These are phyloP conservation scores for Phialemoniopsis sp. DNA, from an alignment of 2,329 filamentous ascomycete genomes.

Conservation along the genomic window DNA sequence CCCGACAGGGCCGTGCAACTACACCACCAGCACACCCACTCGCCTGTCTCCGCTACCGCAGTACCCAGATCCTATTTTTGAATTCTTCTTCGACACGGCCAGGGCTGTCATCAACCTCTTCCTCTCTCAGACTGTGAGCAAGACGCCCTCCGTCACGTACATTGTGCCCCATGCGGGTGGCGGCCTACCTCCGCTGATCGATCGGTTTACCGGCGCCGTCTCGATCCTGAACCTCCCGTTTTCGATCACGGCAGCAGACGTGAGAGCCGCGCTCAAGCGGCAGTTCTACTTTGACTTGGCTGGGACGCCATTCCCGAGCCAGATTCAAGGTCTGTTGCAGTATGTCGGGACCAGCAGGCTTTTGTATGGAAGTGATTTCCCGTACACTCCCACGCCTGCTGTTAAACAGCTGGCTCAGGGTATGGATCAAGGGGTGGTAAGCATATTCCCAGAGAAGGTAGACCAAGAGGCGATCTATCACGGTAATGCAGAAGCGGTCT, in stretches of 20 bases:
- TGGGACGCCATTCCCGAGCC: no score
- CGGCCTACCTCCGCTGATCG: slow-evolving; percentile 33
- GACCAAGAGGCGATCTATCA: no score
- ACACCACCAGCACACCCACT: slow-evolving; percentile 4
- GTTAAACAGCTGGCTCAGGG: no score
- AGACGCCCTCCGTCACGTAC: slow-evolving; percentile 39
- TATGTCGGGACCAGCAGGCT: not conserved
- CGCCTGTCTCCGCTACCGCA: slow-evolving; percentile 16
- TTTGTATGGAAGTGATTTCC: slow-evolving; percentile 2
- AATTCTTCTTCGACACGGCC: slow-evolving; percentile 50
- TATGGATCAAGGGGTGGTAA: no score
- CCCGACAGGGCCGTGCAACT: no score
- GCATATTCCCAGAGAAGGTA: no score
- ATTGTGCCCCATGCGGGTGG: slow-evolving; percentile 45
- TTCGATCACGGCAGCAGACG: no score
- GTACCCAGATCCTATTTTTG: slow-evolving; percentile 31
- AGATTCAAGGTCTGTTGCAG: not conserved
- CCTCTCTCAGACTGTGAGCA: slow-evolving; percentile 37
- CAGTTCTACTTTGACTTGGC: no score
- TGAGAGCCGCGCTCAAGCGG: no score
- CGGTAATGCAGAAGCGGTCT: no score
- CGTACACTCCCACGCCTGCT: not conserved
- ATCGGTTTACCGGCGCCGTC: no score
- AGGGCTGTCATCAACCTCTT: slow-evolving; percentile 43
- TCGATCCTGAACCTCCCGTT: no score